Evolutionary conservation across 176 grass and related monocot species (phyloP), one percentile per base, ranked within the genome.

Genomic region (Oryza glaberrima): DNA sequence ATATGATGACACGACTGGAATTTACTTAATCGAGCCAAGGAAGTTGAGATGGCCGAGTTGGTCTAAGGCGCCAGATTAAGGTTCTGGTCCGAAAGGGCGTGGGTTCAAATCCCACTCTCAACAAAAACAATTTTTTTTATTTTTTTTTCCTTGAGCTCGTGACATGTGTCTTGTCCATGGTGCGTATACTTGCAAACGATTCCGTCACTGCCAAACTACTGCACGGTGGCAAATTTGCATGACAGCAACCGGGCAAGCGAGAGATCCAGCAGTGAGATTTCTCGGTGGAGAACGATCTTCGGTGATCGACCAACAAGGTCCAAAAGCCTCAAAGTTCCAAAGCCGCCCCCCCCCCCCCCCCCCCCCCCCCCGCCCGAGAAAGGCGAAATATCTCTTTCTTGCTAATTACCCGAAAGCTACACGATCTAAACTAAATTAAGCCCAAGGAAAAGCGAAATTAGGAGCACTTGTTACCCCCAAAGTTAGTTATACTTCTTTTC

Each of bases 81-180:
- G 81, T 88, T 93, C 85, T 87, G 84, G 83, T 92, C 79, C 74
- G 85, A 86, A 94, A 91, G 84, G 81, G 91, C 86, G 88, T 96
- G 91, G 86, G 85, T 97, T 97, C 90, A 92, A 88, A 86, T 86
- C 82, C 86, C 85, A 85, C 85, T 86, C 76, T 88, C 77, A 92
- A 82, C 76, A 81, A 56, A 48, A 48, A 48, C 30, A 1, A 3
- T 13, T 3, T 17, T 1, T 20, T 65, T 67, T 15, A 7, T 0
- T 28, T 0, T 16, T 16, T 26, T 16, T 14, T 70, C 4, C 22
- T 67, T 10, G 8, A 70, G 17, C 52, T 51, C 17, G 14, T 15
- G 15, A 16, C 32, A 19, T 9, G 8, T n/a, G 17, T 36, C 34
- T 11, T 4, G 3, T 1, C 17, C 6, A 13, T 47, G 11, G 7